Conservation (phyloP, 2,329 filamentous ascomycete species). For the Emericellopsis cladophorae region DNA sequence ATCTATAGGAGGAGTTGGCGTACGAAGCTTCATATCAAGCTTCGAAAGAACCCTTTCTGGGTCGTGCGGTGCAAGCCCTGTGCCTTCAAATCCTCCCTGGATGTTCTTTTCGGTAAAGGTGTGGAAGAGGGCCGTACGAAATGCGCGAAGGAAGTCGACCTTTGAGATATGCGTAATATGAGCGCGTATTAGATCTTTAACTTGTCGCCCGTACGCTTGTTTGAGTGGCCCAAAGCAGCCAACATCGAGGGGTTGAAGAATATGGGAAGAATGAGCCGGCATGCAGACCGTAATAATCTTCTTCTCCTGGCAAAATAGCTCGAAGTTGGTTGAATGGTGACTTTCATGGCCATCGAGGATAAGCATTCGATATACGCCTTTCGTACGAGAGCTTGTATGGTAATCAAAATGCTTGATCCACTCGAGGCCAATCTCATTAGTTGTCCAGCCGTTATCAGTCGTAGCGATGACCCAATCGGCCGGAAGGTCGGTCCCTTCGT, state of each 20-base stretch:
- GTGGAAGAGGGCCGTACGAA: constrained; percentile 11
- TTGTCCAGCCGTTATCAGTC: constrained; percentile 13
- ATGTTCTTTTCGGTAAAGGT: constrained; percentile 15
- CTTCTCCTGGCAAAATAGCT: constrained; percentile 17
- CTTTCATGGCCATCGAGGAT: constrained; percentile 23
- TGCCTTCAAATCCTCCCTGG: constrained; percentile 13
- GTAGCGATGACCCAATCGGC: too few relatives aligned
- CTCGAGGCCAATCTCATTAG: constrained; percentile 16
- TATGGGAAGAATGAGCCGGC: constrained; percentile 18
- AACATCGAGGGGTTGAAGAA: constrained; percentile 24
- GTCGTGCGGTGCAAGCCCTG: constrained; percentile 16
- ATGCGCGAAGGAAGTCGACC: constrained; percentile 12
- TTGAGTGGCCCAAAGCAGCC: constrained; percentile 22
- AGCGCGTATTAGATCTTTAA: constrained; percentile 13
- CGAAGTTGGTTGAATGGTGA: constrained; percentile 18
- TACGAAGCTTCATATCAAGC: constrained; percentile 13
- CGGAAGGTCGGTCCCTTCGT: too few relatives aligned
- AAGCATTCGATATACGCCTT: constrained; percentile 17
- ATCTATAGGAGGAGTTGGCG: constrained; percentile 3
- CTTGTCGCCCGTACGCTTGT: constrained; percentile 12
- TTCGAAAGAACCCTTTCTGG: constrained; percentile 15
- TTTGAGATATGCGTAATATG: constrained; percentile 17
- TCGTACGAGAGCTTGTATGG: constrained; percentile 10
- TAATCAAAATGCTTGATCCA: constrained; percentile 22
- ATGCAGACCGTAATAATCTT: constrained; percentile 24